phyloP scores from a whole-genome alignment of 2,329 filamentous ascomycete species.

The Stagonosporopsis rhizophila region DNA sequence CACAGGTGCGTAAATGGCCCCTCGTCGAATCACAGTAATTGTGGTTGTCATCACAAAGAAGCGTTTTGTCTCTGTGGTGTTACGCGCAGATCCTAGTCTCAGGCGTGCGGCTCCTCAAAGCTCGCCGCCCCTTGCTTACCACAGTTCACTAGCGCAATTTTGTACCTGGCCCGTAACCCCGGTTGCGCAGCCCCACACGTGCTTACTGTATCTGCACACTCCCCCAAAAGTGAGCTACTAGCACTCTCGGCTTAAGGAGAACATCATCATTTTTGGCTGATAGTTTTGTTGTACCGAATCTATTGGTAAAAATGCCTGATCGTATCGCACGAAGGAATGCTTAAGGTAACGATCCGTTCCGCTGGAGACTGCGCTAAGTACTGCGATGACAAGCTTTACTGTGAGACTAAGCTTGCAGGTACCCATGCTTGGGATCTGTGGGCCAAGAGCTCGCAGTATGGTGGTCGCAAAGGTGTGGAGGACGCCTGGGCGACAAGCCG shows the following conservation, averaged over 20 bases:
- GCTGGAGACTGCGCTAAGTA: not conserved
- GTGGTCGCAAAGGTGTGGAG: too few species aligned
- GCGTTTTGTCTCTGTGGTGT: not conserved
- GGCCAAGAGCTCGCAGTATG: not conserved
- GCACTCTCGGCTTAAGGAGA: not conserved
- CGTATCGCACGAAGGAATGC: not conserved
- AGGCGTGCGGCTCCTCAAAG: not conserved
- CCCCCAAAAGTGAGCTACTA: not conserved
- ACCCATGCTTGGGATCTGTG: not conserved
- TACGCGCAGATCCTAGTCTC: not conserved
- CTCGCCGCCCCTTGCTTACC: not conserved
- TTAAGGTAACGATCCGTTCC: not conserved
- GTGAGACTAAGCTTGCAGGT: not conserved
- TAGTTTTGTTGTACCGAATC: not conserved
- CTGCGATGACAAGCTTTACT: not conserved
- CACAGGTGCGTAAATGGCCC: not conserved
- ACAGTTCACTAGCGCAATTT: not conserved
- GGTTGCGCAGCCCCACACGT: too few species aligned
- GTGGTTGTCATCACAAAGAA: not conserved
- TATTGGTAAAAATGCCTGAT: not conserved
- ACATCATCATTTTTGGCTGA: not conserved
- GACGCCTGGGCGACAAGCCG: too few species aligned
- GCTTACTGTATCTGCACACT: not conserved
- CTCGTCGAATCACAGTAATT: not conserved
- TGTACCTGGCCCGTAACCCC: not conserved